Conservation (phyloP, 2,329 filamentous ascomycete species). For the Penicillium sp. region DNA sequence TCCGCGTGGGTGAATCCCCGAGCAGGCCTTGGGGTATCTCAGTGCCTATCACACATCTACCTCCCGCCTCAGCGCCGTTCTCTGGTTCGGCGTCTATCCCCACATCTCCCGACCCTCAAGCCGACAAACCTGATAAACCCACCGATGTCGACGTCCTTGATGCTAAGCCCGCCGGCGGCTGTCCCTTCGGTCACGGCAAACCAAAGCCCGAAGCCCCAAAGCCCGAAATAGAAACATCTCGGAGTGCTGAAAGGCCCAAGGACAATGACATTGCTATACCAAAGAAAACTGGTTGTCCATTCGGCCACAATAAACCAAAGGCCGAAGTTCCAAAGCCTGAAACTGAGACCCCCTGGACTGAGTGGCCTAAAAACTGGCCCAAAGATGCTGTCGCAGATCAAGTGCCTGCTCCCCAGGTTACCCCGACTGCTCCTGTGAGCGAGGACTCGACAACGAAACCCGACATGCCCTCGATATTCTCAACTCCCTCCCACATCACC, state of each 20-base stretch:
- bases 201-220: slow-evolving; percentile 16
- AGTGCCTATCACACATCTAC: slow-evolving; percentile 60
- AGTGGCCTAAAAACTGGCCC: not conserved
- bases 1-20: slow-evolving; percentile 90
- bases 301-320: slow-evolving; percentile 13
- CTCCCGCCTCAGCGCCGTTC: slow-evolving; percentile 32
- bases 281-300: slow-evolving; percentile 5
- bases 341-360: not conserved
- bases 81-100: slow-evolving; percentile 22
- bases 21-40: slow-evolving; percentile 91
- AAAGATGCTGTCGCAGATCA: not conserved
- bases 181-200: slow-evolving; percentile 38
- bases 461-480: slow-evolving; percentile 8
- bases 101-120: slow-evolving; percentile 20
- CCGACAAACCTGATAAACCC: slow-evolving; percentile 15
- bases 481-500: slow-evolving; percentile 65
- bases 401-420: not conserved
- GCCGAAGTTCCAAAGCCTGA: not conserved
- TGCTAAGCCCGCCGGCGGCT: slow-evolving; percentile 30
- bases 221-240: slow-evolving; percentile 8
- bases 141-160: slow-evolving; percentile 14
- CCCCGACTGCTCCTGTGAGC: slow-evolving; percentile 1
- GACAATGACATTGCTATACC: not conserved
- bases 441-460: slow-evolving; percentile 9
- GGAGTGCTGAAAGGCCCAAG: slow-evolving; percentile 7